Evolutionary conservation across 2,329 filamentous ascomycete species (phyloP), one percentile per base, ranked within the genome.

Genomic region (Dactylellina leptospora): DNA sequence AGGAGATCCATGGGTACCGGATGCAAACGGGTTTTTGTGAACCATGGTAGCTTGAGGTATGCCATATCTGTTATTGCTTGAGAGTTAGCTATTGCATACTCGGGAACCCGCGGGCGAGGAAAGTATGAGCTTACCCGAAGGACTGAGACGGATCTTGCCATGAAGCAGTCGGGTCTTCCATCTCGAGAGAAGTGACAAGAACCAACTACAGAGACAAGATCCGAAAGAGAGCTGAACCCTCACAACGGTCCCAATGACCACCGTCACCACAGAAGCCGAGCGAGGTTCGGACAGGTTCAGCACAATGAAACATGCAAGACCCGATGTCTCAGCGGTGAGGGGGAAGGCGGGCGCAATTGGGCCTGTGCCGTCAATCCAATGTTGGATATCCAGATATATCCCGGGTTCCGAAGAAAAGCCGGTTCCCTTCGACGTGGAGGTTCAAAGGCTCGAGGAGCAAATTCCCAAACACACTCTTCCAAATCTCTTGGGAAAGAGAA

Each of bases 61-160:
- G 16, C 47, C 36, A 33, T 71, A 71, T 9, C 66, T 71, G 22
- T 23, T 3, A n/a, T 16, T 25, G 11, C 20, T 3, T 18, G 27
- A 22, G 20, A 33, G n/a, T n/a, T n/a, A n/a, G n/a, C n/a, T n/a
- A n/a, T 42, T n/a, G 33, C 23, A 18, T 28, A 27, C 22, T 23
- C n/a, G 53, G 22, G 10, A 40, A 53, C 20, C 16, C 20, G 18
- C 18, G 42, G 42, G 11, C 10, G 16, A 18, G 4, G 9, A 36
- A 27, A 22, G 5, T 16, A 54, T 22, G 22, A 33, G 28, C 64
- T 60, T 33, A 70, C 66, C 66, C 58, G 33, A 59, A 58, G 25
- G 64, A 71, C 25, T 56, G 66, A 40, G 66, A 71, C 18, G 66
- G 40, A 42, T 61, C 45, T 30, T 70, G 55, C 64, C 64, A 70